These are phyloP conservation scores for Zygosaccharomyces pseudobailii DNA, from an alignment of 1,139 yeast species.

Conservation along the genomic window DNA sequence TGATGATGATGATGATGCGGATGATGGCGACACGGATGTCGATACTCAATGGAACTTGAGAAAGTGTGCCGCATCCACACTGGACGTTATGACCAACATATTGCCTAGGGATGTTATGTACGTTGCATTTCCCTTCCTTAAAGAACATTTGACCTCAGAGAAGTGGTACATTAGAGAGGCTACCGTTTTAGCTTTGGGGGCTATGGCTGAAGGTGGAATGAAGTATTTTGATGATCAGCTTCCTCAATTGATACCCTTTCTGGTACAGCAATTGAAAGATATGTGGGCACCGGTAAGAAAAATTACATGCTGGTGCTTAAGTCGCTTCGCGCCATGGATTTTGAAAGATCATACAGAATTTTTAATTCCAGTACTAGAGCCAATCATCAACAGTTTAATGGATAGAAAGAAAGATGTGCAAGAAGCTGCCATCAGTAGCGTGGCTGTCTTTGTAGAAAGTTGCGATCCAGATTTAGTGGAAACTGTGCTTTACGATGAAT, in stretches of 20 bases:
- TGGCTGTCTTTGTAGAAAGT: constrained; percentile 76
- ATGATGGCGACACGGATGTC: constrained; percentile 35
- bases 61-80: constrained; percentile 90
- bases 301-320: constrained; percentile 92
- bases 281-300: constrained; percentile 82
- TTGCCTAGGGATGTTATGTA: constrained; percentile 65
- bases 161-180: constrained; percentile 93
- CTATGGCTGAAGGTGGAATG: constrained; percentile 84
- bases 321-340: constrained; percentile 82
- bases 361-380: constrained; percentile 71
- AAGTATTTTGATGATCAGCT: constrained; percentile 66
- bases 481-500: constrained; percentile 54
- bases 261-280: constrained; percentile 75
- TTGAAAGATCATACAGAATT: constrained; percentile 63
- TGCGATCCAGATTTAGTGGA: constrained; percentile 55
- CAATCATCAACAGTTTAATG: constrained; percentile 67
- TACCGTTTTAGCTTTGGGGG: constrained; percentile 90
- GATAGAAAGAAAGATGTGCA: constrained; percentile 90
- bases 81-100: constrained; percentile 71
- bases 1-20: constrained; percentile 31
- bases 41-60: constrained; percentile 78
- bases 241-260: constrained; percentile 77
- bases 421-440: constrained; percentile 86
- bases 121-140: constrained; percentile 68
- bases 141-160: constrained; percentile 59